Base-by-base conservation (phyloP, 306 rosid species). In the Cyamopsis tetragonoloba region DNA sequence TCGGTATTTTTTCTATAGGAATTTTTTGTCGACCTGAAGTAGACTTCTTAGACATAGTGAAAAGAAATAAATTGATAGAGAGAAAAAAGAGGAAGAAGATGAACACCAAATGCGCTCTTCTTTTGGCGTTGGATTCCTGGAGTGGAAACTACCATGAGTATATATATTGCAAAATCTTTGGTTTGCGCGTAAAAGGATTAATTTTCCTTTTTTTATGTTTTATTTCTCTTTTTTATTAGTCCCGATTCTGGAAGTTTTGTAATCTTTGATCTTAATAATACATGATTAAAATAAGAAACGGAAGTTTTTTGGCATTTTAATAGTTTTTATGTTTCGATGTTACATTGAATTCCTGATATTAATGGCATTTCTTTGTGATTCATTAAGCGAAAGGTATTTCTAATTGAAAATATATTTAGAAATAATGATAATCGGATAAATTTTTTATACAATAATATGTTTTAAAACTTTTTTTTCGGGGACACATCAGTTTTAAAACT, bases 11-110 rank as follows among this genome's bases (percentile, higher is more conserved):
- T 20, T 47, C 56, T 0, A 75, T 57, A 1, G 74, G 62, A 6
- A 75, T 66, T 22, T 11, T 75, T 47, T 75, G 74, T 1, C 79
- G 69, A 57, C 69, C 69, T 37, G 63, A 66, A 7, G 30, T 66
- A 37, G 28, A 19, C 69, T 57, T 74, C 60, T 17, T 66, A 26
- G 12, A 1, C 67, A 73, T 71, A 41, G 2, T 59, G 18, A 12
- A 55, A 30, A 27, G 31, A 4, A 31, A 13, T 3, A 4, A 31
- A 13, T 3, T 18, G 28, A 8, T 1, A 9, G 1, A 0, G 20
- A 1, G 10, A 22, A 31, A 17, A 2, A 20, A 15, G 15, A 15
- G 2, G n/a, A n/a, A n/a, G n/a, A n/a, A n/a, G n/a, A n/a, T 43
- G 26, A 37, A 34, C 15, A 6, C 17, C 4, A 38, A 37, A 35